Conservation (phyloP, 768 basidiomycete genomes). For the Panaeolus papilionaceus region DNA sequence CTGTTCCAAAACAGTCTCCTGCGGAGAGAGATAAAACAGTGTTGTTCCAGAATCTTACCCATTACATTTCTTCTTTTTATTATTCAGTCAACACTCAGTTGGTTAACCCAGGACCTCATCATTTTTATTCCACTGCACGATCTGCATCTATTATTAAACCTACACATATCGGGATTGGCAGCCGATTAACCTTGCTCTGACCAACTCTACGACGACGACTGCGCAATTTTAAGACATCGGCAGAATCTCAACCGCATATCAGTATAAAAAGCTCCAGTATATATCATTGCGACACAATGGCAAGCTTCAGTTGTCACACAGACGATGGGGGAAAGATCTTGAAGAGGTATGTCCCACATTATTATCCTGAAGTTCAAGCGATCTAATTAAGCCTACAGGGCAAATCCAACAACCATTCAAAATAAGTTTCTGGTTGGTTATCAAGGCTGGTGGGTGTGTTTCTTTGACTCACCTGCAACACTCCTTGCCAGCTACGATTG, state of each 20-base stretch:
- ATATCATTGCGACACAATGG: conserved; percentile 27
- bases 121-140: not conserved
- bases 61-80: not conserved
- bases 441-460: conserved; percentile 74
- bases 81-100: not conserved
- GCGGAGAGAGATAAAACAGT: conserved; percentile 4
- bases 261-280: not conserved
- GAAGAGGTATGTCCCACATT: conserved; percentile 42
- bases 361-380: not conserved
- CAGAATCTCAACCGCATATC: not conserved
- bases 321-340: conserved; percentile 38
- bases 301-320: conserved; percentile 30
- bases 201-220: not conserved
- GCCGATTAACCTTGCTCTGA: not conserved
- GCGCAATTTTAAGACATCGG: not conserved
- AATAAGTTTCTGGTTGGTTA: conserved; percentile 88
- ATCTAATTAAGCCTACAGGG: conserved; percentile 40
- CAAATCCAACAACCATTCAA: conserved; percentile 78
- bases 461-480: not conserved
- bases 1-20: conserved; percentile 3
- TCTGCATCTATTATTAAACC: not conserved
- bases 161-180: not conserved
- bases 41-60: not conserved
- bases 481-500: not conserved
- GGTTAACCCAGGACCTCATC: not conserved